Percentiles rank a stretch among this genome's conserved stretches.
These are phyloP conservation scores for Chrysosphaeria jannelii DNA, from an alignment of 2,329 filamentous ascomycete species.

Conservation along the genomic window DNA sequence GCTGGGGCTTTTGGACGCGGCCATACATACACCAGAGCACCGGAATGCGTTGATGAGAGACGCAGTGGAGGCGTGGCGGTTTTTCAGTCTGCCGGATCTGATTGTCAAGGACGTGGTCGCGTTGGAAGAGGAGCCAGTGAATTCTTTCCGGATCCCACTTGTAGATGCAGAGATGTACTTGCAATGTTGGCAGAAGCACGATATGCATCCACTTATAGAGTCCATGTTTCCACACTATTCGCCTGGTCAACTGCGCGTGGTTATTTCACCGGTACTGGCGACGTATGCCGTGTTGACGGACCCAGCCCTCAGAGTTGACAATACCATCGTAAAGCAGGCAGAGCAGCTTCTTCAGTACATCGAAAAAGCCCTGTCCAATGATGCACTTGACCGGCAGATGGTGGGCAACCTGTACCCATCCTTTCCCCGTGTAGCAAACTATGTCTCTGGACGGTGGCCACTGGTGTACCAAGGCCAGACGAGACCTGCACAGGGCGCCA, in stretches of 20 bases:
- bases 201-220: slow-evolving; percentile 1
- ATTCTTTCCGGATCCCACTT: slow-evolving; percentile 3
- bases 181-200: too few relatives aligned
- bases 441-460: slow-evolving; percentile 5
- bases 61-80: slow-evolving; percentile 13
- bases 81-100: slow-evolving; percentile 9
- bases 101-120: slow-evolving; percentile 2
- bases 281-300: slow-evolving; percentile 12
- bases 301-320: slow-evolving; percentile 5
- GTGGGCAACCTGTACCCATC: slow-evolving; percentile 5
- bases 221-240: slow-evolving; percentile 10
- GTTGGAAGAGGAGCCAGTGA: background rate
- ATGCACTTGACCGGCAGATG: slow-evolving; percentile 1
- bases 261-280: slow-evolving; percentile 10
- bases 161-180: too few relatives aligned
- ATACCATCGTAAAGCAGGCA: slow-evolving; percentile 4
- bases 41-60: slow-evolving; percentile 9
- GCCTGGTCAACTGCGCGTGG: slow-evolving; percentile 5
- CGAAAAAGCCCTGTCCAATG: slow-evolving; percentile 4
- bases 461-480: background rate
- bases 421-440: slow-evolving; percentile 5
- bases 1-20: slow-evolving; percentile 8
- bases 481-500: background rate
- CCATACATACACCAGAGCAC: slow-evolving; percentile 4
- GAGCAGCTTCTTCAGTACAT: slow-evolving; percentile 6